Evolutionary conservation across 495 filamentous ascomycete genomes (phyloP).

Genomic region (Trichoderma parareesei): DNA sequence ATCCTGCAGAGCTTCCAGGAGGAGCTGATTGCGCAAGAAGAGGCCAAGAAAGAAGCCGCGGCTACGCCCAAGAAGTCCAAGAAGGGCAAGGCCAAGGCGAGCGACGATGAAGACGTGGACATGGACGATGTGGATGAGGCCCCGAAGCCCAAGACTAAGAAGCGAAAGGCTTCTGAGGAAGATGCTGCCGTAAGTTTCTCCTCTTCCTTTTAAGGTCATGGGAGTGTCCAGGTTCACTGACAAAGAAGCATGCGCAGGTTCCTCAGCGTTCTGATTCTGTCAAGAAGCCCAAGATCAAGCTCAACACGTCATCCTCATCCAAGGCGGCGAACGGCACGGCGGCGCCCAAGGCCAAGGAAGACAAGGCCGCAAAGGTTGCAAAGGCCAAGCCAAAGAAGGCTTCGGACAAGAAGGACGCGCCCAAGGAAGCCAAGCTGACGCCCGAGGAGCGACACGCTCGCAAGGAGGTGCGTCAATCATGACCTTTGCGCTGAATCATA

Average conservation of each 20-base stretch:
- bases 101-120: slow-evolving; percentile 53
- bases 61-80: slow-evolving; percentile 61
- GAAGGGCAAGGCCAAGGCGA: slow-evolving; percentile 35
- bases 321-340: slow-evolving; percentile 46
- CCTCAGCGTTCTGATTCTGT: slow-evolving; percentile 57
- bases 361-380: slow-evolving; percentile 39
- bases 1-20: slow-evolving; percentile 57
- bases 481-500: no score
- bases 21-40: slow-evolving; percentile 48
- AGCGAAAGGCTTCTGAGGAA: slow-evolving; percentile 60
- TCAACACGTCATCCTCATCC: slow-evolving; percentile 41
- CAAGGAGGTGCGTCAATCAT: slow-evolving; percentile 47
- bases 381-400: slow-evolving; percentile 62
- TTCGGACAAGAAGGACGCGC: slow-evolving; percentile 50
- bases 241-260: slow-evolving; percentile 33
- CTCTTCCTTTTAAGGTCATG: not conserved
- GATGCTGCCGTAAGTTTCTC: slow-evolving; percentile 51
- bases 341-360: slow-evolving; percentile 42
- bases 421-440: slow-evolving; percentile 44
- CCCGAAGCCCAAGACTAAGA: slow-evolving; percentile 48
- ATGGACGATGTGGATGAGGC: slow-evolving; percentile 69
- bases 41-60: slow-evolving; percentile 53
- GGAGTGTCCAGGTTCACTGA: not conserved
- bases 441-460: slow-evolving; percentile 37
- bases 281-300: slow-evolving; percentile 60